Evolutionary conservation across 1,139 yeast genomes (phyloP).

Genomic region (Debaryomycetaceae sp.): DNA sequence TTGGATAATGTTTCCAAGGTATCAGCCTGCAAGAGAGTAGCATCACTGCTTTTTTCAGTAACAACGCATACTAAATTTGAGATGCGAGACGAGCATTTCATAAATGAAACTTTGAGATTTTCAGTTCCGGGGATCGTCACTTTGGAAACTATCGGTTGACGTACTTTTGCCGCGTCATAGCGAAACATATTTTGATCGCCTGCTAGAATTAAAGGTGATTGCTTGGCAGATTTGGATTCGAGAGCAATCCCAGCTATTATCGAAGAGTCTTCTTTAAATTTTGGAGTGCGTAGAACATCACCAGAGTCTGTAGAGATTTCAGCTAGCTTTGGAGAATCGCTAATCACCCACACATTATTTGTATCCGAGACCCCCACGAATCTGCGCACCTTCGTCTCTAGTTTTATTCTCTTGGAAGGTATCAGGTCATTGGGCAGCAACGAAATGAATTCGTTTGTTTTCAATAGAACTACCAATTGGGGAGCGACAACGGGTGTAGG

Average conservation of each 20-base stretch:
- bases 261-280: conserved; percentile 6
- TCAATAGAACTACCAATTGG: conserved; percentile 23
- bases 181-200: conserved; percentile 4
- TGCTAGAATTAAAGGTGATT: conserved; percentile 4
- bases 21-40: no score
- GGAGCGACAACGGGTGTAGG: conserved; percentile 1
- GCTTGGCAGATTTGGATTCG: conserved; percentile 3
- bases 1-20: no score
- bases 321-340: conserved; percentile 5
- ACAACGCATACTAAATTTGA: conserved; percentile 4
- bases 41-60: not conserved
- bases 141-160: conserved; percentile 3
- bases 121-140: conserved; percentile 1
- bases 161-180: conserved; percentile 7
- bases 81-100: conserved; percentile 3
- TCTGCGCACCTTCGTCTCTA: conserved; percentile 11
- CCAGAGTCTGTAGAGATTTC: conserved; percentile 10
- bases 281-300: conserved; percentile 9
- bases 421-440: conserved; percentile 31
- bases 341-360: conserved; percentile 11
- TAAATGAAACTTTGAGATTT: conserved; percentile 1
- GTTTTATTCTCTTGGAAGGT: conserved; percentile 19
- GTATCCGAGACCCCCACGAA: conserved; percentile 7
- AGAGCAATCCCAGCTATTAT: conserved; percentile 4
- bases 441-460: conserved; percentile 26